These are phyloP conservation scores for Taphrina sp. DNA, from an alignment of 1,139 yeast species.

Conservation along the genomic window DNA sequence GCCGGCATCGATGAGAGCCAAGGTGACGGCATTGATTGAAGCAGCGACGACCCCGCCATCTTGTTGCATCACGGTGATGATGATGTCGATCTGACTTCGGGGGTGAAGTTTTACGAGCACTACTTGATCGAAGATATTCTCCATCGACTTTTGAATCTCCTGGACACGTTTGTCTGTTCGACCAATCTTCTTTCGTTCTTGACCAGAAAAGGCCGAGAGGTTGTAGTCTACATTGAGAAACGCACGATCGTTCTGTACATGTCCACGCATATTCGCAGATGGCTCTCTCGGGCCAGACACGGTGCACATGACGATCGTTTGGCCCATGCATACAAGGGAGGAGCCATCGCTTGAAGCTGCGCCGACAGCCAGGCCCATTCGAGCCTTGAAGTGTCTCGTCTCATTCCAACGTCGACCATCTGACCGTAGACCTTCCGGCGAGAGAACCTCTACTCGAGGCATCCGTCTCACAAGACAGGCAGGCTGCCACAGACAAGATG, in stretches of 20 bases:
- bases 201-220: conserved; percentile 77
- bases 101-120: conserved; percentile 75
- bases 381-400: conserved; percentile 73
- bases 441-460: conserved; percentile 61
- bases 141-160: conserved; percentile 72
- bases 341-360: conserved; percentile 69
- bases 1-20: conserved; percentile 93
- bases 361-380: conserved; percentile 83
- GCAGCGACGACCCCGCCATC: conserved; percentile 82
- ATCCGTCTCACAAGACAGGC: neutral
- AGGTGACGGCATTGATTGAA: conserved; percentile 80
- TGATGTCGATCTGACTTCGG: conserved; percentile 71
- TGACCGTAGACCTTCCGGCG: conserved; percentile 83
- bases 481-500: too few species aligned
- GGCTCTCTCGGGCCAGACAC: conserved; percentile 93
- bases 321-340: conserved; percentile 87
- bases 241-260: conserved; percentile 50
- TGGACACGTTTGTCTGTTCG: conserved; percentile 67
- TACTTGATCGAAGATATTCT: conserved; percentile 77
- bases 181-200: conserved; percentile 56
- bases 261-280: conserved; percentile 41
- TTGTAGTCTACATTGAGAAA: conserved; percentile 63
- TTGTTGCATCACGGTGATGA: conserved; percentile 74
- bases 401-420: conserved; percentile 98
- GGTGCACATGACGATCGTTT: conserved; percentile 79